Evolutionary conservation across 805 yeast species (phyloP).

Genomic region (Debaryomyces hansenii): DNA sequence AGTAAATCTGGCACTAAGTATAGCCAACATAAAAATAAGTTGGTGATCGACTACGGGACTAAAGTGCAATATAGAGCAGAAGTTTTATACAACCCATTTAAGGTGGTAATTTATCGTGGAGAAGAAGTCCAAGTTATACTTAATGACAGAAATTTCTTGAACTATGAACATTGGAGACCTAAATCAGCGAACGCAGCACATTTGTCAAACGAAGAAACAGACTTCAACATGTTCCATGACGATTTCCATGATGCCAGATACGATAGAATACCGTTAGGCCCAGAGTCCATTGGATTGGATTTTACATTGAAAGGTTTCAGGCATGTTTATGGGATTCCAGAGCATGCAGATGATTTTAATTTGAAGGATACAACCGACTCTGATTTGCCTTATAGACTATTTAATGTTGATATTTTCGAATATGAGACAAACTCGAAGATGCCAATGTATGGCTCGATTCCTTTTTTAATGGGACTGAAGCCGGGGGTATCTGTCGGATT

Average conservation of each 20-base stretch:
- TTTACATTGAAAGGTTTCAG: conserved; percentile 58
- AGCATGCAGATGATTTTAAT: conserved; percentile 82
- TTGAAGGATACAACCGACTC: conserved; percentile 63
- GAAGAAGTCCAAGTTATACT: conserved; percentile 51
- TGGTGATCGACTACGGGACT: conserved; percentile 35
- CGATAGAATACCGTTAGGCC: conserved; percentile 77
- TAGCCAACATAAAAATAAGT: conserved; percentile 8
- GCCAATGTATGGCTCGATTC: conserved; percentile 96
- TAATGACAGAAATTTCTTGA: conserved; percentile 70
- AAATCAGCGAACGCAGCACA: conserved; percentile 33
- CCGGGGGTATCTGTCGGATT: conserved; percentile 64
- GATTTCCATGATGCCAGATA: conserved; percentile 61
- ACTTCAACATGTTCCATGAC: conserved; percentile 69
- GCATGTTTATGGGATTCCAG: conserved; percentile 92
- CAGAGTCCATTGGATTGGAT: conserved; percentile 87
- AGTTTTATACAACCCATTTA: conserved; percentile 49
- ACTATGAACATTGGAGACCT: conserved; percentile 77
- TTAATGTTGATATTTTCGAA: conserved; percentile 93
- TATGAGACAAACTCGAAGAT: conserved; percentile 78
- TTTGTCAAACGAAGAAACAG: conserved; percentile 58
- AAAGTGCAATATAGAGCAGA: conserved; percentile 39
- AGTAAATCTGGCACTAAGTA: not conserved
- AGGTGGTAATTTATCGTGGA: conserved; percentile 47
- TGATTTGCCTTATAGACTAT: conserved; percentile 79
- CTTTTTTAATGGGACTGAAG: conserved; percentile 74